phyloP scores from a whole-genome alignment of 2,329 filamentous ascomycete genomes.

The Trichoderma oligosporum region DNA sequence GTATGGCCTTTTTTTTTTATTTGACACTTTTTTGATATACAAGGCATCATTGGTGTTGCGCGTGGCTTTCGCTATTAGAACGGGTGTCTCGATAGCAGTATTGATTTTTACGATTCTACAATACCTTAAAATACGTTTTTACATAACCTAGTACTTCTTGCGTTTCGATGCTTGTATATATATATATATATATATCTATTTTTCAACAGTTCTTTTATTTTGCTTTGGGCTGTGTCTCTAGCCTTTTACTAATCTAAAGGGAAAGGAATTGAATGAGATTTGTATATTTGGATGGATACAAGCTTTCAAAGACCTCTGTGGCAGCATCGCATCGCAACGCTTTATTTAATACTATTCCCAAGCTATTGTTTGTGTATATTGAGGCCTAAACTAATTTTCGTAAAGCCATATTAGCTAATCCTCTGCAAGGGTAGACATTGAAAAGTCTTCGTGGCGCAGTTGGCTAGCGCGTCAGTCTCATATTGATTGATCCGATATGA shows the following conservation, averaged over 20 bases:
- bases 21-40: not conserved
- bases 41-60: constrained; percentile 16
- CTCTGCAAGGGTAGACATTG: not conserved
- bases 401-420: not conserved
- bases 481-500: constrained; percentile 24
- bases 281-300: too few species aligned
- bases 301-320: too few species aligned
- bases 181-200: not conserved
- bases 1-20: not conserved
- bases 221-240: too few species aligned
- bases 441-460: constrained; percentile 19
- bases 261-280: too few species aligned
- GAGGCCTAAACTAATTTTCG: too few species aligned
- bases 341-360: too few species aligned
- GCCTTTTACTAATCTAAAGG: too few species aligned
- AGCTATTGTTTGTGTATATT: too few species aligned
- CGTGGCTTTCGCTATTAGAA: constrained; percentile 12
- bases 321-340: too few species aligned
- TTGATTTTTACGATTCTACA: constrained; percentile 16
- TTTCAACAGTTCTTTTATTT: too few species aligned
- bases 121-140: not conserved
- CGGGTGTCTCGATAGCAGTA: constrained; percentile 10
- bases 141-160: too few species aligned
- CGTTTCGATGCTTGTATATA: too few species aligned
- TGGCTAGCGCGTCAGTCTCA: constrained; percentile 20